Evolutionary conservation across 106 monocot genomes (phyloP), one percentile per base, ranked within the genome.

Genomic region (Platanthera guangdongensis): DNA sequence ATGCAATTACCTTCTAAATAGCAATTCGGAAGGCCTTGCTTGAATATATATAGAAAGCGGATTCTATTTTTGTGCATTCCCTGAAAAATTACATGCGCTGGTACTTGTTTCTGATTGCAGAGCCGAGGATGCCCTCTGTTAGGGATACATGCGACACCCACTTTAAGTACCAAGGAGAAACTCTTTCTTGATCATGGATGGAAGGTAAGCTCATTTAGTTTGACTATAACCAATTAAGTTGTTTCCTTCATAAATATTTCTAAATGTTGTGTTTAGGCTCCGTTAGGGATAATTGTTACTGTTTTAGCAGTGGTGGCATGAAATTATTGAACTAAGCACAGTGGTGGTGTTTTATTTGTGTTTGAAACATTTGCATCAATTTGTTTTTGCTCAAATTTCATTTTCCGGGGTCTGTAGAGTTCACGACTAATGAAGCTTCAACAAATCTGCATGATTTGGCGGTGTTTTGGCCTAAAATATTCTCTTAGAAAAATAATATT

Each of bases 41-140:
- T 71, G 71, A 71, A 50, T 47, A 71, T n/a, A 50, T 18, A 63
- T 1, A n/a, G 10, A 15, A 32, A 71, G 4, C n/a, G 2, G 18
- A 18, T 49, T 18, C 12, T 60, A 3, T 47, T 71, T n/a, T 32
- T 71, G 71, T 4, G 48, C 50, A 71, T 48, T 13, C n/a, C 13
- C 39, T 14, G 8, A 13, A 68, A 68, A 71, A 2, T 18, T 71
- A 60, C 68, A 78, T 75, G 50, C 51, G 68, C 10, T 30, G 32
- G 16, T 9, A 8, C 45, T 52, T 77, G 51, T 14, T 77, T 82
- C 79, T 39, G 51, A 79, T 63, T 84, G 57, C 87, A 94, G 94
- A 90, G 94, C 80, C 83, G 94, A 82, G 94, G 94, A 74, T 94
- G 94, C 72, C 81, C 94, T 68, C 83, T 94, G 5, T 82, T 94